Evolutionary conservation across 176 grass and related monocot genomes (phyloP), one percentile per base, ranked within the genome.

Genomic region (Carex myosuroides): DNA sequence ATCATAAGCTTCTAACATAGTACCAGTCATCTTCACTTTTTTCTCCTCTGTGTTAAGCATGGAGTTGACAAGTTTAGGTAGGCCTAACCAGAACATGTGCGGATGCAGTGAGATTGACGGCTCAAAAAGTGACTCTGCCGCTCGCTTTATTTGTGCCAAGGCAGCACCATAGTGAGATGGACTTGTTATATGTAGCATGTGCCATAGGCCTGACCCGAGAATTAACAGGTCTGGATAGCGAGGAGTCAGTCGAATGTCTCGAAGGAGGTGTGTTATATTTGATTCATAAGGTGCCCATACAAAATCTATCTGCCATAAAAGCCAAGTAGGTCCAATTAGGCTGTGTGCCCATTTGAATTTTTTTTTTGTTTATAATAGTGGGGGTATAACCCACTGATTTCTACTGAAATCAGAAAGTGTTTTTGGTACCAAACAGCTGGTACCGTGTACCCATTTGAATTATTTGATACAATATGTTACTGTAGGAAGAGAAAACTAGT

Each of bases 11-110:
- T 66, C 87, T 64, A 94, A 87, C 33, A 92, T 65, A 13, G 89
- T 91, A 33, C 41, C 60, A 63, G 91, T 97, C 94, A 97, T 97
- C 81, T 71, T 91, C 17, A 50, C 64, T 59, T 72, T 94, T 88
- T 97, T 97, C 71, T 91, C 92, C 6, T 94, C 87, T 2, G 94
- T 94, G 79, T 97, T 97, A 88, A 97, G 89, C 87, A 88, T 91
- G 42, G 80, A 79, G 54, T 91, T 94, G 13, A 97, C 83, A 10
- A 97, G 89, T 16, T 52, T 76, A 7, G 94, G 94, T 85, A 94
- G 21, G 56, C 94, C 92, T 6, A 94, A 81, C 94, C 94, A 97
- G 87, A 97, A 97, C 90, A 97, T 91, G 57, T 91, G 92, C 1
- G 94, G 88, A 3, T 42, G 77, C 64, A 85, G 41, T 16, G 66